Evolutionary conservation across 2,329 filamentous ascomycete species (phyloP).

Genomic region (Lachnellula cervina): DNA sequence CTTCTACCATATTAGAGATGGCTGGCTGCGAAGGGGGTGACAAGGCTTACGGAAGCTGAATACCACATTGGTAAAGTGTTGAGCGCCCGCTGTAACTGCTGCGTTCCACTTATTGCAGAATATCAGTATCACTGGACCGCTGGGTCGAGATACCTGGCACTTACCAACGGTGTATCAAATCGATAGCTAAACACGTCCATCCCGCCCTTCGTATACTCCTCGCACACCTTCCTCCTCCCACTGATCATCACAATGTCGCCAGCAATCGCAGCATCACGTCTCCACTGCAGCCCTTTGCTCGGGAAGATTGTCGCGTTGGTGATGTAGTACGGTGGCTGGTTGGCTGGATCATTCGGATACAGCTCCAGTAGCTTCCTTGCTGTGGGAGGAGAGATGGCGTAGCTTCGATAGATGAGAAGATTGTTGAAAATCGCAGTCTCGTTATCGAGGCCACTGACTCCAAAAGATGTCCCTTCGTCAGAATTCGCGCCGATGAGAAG

Average conservation of each 20-base stretch:
- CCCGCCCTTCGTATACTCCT: conserved; percentile 35
- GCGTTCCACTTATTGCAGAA: conserved; percentile 33
- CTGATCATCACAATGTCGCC: conserved; percentile 46
- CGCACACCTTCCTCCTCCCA: conserved; percentile 41
- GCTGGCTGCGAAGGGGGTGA: not conserved
- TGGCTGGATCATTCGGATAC: conserved; percentile 45
- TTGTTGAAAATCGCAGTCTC: conserved; percentile 40
- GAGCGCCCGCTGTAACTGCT: conserved; percentile 36
- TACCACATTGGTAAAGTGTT: conserved; percentile 46
- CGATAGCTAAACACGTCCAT: conserved; percentile 43
- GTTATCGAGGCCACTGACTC: conserved; percentile 37
- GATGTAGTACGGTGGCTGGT: conserved; percentile 41
- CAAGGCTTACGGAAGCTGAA: conserved; percentile 38
- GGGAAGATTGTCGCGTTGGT: conserved; percentile 30
- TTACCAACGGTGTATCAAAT: conserved; percentile 40
- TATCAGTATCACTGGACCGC: not conserved
- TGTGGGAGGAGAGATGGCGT: conserved; percentile 41
- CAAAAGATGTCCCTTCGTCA: conserved; percentile 43
- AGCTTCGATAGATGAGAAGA: conserved; percentile 41
- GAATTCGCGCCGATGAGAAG: conserved; percentile 45
- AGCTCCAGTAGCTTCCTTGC: conserved; percentile 41
- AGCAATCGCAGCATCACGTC: conserved; percentile 42
- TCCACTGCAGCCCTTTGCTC: conserved; percentile 38
- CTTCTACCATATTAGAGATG: not conserved
- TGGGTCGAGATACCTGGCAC: not conserved